Evolutionary conservation across 768 basidiomycete species (phyloP).

Genomic region (Zangia roseola): DNA sequence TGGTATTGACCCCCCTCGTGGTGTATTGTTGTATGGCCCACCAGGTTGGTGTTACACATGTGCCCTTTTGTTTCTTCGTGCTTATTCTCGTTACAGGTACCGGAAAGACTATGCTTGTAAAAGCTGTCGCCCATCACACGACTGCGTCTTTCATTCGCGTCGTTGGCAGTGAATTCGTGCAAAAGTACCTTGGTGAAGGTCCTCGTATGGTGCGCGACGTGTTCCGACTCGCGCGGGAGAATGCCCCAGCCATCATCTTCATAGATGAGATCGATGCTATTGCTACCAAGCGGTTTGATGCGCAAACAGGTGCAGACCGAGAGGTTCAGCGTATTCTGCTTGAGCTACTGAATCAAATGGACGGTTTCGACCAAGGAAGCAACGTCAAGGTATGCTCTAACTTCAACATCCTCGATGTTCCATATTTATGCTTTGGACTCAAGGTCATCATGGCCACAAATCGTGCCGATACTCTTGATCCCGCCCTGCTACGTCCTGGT

Average conservation of each 20-base stretch:
- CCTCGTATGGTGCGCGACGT: slow-evolving; percentile 99
- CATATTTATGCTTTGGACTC: not conserved
- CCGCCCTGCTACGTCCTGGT: slow-evolving; percentile 94
- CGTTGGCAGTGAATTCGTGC: slow-evolving; percentile 97
- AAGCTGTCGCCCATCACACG: slow-evolving; percentile 98
- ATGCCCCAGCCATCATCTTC: slow-evolving; percentile 97
- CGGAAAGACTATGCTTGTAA: slow-evolving; percentile 99
- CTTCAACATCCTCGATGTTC: not conserved
- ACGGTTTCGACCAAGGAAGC: slow-evolving; percentile 98
- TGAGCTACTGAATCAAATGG: slow-evolving; percentile 98
- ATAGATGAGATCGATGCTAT: slow-evolving; percentile 99
- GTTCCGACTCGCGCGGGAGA: slow-evolving; percentile 95
- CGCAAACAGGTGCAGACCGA: slow-evolving; percentile 97
- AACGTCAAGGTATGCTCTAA: slow-evolving; percentile 80
- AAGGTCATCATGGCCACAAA: slow-evolving; percentile 99
- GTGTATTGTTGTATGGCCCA: slow-evolving; percentile 94
- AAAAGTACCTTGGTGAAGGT: slow-evolving; percentile 99
- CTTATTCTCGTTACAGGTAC: slow-evolving; percentile 61
- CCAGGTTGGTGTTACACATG: slow-evolving; percentile 59
- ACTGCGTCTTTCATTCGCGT: slow-evolving; percentile 98
- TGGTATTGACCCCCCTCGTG: slow-evolving; percentile 97
- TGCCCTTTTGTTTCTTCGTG: not conserved
- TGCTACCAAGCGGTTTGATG: slow-evolving; percentile 99
- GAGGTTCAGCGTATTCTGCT: slow-evolving; percentile 98
- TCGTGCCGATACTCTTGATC: slow-evolving; percentile 96